Base-by-base conservation (phyloP, 1,284 basidiomycete species). In the Abortiporus biennis region DNA sequence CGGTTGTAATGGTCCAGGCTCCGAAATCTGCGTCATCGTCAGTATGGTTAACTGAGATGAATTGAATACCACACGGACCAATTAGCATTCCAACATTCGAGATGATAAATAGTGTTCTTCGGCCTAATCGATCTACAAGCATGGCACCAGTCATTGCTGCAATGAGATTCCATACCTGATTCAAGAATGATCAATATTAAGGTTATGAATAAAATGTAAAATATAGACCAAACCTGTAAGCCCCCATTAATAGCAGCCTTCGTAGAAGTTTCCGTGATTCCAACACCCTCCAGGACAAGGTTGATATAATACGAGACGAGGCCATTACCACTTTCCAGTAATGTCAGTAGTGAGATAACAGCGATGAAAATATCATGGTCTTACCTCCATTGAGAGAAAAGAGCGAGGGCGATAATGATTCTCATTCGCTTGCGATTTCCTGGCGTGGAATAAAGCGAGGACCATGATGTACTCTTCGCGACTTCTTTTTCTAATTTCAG, bases 361-460 rank as follows among this genome's bases (percentile, higher is more conserved):
- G 16, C 13, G 9, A 20, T 36, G 25, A 20, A 35, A 22, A 42
- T 22, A 19, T 38, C 16, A 17, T 22, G 24, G 5, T 34, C 69
- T 24, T 44, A 78, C 78, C 76, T 80, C 80, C 80, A 85, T 47
- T 80, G 78, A 1, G 77, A 81, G 57, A 79, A 81, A 15, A 78
- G 47, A 16, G 74, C 75, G 38, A 80, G 72, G 1, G 67, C 75
- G 45, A 80, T 59, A 40, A 81, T 72, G 35, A 80, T 68, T 32
- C 65, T 59, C 70, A 80, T 75, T 9, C 78, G 67, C 53, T 68
- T 74, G 34, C 76, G 65, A 55, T 84, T 82, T 11, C 80, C 80
- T 2, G 71, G 68, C 1, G 76, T 80, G 2, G 62, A 45, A 51
- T 81, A 71, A 6, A 82, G 65, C 5, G 71, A 68, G 45, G 63